Evolutionary conservation across 345 rosid genomes (phyloP).

Genomic region (Rhodomyrtus tomentosa): DNA sequence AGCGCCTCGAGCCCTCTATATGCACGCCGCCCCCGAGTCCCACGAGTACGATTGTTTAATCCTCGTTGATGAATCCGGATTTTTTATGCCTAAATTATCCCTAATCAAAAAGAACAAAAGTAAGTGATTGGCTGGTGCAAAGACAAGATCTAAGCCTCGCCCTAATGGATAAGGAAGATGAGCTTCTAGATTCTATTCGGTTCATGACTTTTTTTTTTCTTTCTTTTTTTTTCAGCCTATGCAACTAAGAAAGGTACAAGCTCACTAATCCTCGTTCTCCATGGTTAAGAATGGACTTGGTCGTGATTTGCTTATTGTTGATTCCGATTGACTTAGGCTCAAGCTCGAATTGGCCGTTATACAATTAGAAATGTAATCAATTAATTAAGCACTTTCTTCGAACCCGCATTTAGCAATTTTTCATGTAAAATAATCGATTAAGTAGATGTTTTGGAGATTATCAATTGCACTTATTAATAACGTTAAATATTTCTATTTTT

Average conservation of each 20-base stretch:
- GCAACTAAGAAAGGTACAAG: background rate
- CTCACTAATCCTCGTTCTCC: background rate
- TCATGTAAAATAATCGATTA: background rate
- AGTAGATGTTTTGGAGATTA: background rate
- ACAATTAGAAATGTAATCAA: background rate
- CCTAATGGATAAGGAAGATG: background rate
- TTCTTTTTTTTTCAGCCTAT: background rate
- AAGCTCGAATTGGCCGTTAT: background rate
- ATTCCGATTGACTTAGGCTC: background rate
- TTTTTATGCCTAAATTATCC: background rate
- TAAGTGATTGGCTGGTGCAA: background rate
- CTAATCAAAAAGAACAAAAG: background rate
- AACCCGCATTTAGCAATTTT: background rate
- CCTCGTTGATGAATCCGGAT: background rate
- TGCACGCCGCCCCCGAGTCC: background rate
- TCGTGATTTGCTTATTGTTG: background rate
- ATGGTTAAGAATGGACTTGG: background rate
- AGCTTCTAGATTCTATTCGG: background rate
- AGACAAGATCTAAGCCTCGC: background rate
- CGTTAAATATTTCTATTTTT: background rate
- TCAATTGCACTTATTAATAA: background rate
- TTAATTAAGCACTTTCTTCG: background rate
- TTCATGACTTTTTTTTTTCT: background rate
- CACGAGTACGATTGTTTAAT: background rate
- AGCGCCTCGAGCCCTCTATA: background rate